These are phyloP conservation scores for Melampsora occidentalis DNA, from an alignment of 1,284 basidiomycete genomes.

Conservation along the genomic window DNA sequence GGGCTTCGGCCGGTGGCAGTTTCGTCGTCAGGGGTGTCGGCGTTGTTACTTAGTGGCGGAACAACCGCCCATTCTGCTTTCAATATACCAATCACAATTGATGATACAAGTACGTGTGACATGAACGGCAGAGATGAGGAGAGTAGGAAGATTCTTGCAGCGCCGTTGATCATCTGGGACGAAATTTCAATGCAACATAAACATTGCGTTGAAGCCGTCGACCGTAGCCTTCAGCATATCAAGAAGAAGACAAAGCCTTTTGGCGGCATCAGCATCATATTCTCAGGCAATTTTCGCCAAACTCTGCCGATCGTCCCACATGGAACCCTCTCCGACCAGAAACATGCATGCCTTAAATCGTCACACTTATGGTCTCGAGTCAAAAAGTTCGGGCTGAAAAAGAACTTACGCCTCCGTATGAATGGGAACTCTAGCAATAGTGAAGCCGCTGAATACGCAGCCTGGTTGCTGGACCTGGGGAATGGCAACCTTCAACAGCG, in stretches of 20 bases:
- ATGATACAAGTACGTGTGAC: not conserved
- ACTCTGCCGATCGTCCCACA: not conserved
- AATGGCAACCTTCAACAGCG: not conserved
- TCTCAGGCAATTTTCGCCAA: slow-evolving; percentile 12
- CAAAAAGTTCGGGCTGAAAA: no score
- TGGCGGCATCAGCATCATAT: slow-evolving; percentile 10
- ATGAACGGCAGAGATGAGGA: not conserved
- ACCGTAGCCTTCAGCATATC: not conserved
- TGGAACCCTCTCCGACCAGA: not conserved
- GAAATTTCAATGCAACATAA: not conserved
- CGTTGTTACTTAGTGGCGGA: not conserved
- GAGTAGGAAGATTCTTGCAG: not conserved
- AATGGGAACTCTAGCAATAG: no score
- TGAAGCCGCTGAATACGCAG: not conserved
- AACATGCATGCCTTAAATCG: not conserved
- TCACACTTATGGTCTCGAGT: not conserved
- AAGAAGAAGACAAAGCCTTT: not conserved
- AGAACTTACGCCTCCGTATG: no score
- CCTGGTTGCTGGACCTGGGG: not conserved
- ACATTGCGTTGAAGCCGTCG: not conserved
- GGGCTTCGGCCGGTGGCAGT: not conserved
- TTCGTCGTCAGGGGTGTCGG: slow-evolving; percentile 1
- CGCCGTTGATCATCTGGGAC: slow-evolving; percentile 7
- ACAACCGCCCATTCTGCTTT: not conserved
- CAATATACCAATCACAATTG: not conserved